Evolutionary conservation across 805 yeast genomes (phyloP), one percentile per base, ranked within the genome.

Genomic region (Dipodascopsis tothii): DNA sequence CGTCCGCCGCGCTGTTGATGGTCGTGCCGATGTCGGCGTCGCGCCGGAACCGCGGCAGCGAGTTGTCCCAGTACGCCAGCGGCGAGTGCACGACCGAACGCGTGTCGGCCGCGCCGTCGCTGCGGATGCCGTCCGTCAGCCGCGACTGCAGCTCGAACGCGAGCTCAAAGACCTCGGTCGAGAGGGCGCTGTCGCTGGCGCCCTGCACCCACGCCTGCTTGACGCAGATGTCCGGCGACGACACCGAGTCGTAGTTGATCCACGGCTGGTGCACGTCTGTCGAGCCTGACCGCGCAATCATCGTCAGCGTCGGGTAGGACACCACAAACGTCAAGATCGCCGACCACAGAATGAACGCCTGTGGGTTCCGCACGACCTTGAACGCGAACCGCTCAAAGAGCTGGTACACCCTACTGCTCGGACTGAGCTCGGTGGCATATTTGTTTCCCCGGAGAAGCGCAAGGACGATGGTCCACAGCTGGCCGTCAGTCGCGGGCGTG

Each of bases 291-390:
- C 62, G 55, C 11, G 38, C 56, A 35, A 58, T 59, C 3, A 66
- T 41, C 9, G 69, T 50, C 9, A 75, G 52, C 0, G 77, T 57
- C 2, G 79, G 78, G 51, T 74, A 76, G 6, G 78, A 65, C 19
- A 76, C 45, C 3, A 72, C 58, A 45, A 76, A 70, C 5, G 70
- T 66, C 2, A 73, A 44, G 2, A 76, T 56, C 3, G 71, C 63
- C 1, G 81, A 79, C 65, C 72, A 63, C 6, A 77, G 61, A 21
- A 76, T 76, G 53, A 64, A 71, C 2, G 58, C 51, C 22, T 66
- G 55, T 4, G 75, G 76, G 33, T 62, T 60, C 47, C 52, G 60
- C 17, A 66, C 55, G n/a, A 71, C 60, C n/a, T 41, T 27, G 5
- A 36, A 44, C 2, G 66, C 61, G 22, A 36, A 35, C 20, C 35